These are phyloP conservation scores for Cyclocybe cylindracea DNA, from an alignment of 768 basidiomycete genomes.

Conservation along the genomic window DNA sequence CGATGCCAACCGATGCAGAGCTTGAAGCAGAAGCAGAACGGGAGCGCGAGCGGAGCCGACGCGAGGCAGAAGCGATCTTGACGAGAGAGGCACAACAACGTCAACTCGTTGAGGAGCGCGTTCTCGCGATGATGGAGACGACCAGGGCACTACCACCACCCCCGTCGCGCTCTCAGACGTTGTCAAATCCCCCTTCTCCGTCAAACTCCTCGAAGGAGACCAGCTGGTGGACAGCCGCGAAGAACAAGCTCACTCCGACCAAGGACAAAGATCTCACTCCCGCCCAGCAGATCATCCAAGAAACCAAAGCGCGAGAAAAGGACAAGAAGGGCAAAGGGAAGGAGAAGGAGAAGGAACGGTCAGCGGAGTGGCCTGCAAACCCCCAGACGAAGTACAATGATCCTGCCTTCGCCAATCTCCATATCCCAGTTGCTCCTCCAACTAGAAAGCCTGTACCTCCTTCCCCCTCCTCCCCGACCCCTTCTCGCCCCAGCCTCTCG, in stretches of 20 bases:
- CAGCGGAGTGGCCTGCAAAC: constrained; percentile 58
- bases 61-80: constrained; percentile 79
- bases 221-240: constrained; percentile 77
- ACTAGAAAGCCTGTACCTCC: constrained; percentile 49
- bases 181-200: constrained; percentile 62
- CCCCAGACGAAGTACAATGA: constrained; percentile 55
- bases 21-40: constrained; percentile 79
- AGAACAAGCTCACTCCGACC: constrained; percentile 75
- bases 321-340: constrained; percentile 55
- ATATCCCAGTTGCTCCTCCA: constrained; percentile 46
- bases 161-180: constrained; percentile 59
- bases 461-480: constrained; percentile 67
- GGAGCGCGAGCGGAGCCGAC: constrained; percentile 73
- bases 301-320: constrained; percentile 67
- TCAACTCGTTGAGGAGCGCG: constrained; percentile 68
- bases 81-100: constrained; percentile 71
- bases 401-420: constrained; percentile 57
- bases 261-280: constrained; percentile 83
- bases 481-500: constrained; percentile 49
- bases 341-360: constrained; percentile 42
- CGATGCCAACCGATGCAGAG: constrained; percentile 69
- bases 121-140: constrained; percentile 70
- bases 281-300: constrained; percentile 79
- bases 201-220: constrained; percentile 65
- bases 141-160: constrained; percentile 53